A percentile compares a stretch with the other conserved stretches of the same genome.
These are phyloP conservation scores for Penicillium cataractarum DNA, from an alignment of 495 filamentous ascomycete species.

Conservation along the genomic window DNA sequence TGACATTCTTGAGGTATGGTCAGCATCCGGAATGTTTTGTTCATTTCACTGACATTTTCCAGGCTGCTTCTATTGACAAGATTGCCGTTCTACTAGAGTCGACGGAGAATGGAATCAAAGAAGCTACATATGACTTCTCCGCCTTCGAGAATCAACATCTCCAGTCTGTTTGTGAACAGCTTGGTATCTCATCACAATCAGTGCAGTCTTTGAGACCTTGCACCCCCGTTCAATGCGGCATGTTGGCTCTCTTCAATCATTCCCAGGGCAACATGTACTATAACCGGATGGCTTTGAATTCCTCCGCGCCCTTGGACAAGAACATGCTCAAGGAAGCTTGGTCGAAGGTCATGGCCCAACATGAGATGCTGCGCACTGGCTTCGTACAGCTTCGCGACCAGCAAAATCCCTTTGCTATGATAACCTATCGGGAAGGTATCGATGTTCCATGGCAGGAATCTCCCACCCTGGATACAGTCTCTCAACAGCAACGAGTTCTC, in stretches of 20 bases:
- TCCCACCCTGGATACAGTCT: conserved; percentile 6
- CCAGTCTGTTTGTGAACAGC: conserved; percentile 48
- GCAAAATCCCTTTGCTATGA: conserved; percentile 65
- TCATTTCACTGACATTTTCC: conserved; percentile 55
- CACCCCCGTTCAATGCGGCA: conserved; percentile 78
- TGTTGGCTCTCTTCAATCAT: conserved; percentile 73
- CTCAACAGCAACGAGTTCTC: conserved; percentile 26
- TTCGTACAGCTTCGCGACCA: conserved; percentile 58
- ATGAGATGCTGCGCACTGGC: conserved; percentile 73
- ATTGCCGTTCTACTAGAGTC: conserved; percentile 32
- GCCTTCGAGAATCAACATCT: conserved; percentile 57
- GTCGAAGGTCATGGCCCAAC: conserved; percentile 51
- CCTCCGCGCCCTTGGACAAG: conserved; percentile 53
- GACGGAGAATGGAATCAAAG: conserved; percentile 12
- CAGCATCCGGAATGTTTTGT: conserved; percentile 59
- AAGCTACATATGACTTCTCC: conserved; percentile 27
- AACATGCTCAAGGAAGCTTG: conserved; percentile 61
- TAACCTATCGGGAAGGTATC: conserved; percentile 50
- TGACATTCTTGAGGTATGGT: conserved; percentile 65
- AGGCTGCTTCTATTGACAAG: conserved; percentile 41
- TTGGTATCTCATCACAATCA: conserved; percentile 17
- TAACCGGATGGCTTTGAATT: conserved; percentile 71
- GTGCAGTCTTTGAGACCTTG: conserved; percentile 43
- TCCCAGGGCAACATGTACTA: conserved; percentile 73
- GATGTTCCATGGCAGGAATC: conserved; percentile 49